A percentile compares a stretch with the other conserved stretches of the same genome.
These are phyloP conservation scores for Thalassiosira hispida DNA, from an alignment of 352 stramenopile genomes.

Conservation along the genomic window DNA sequence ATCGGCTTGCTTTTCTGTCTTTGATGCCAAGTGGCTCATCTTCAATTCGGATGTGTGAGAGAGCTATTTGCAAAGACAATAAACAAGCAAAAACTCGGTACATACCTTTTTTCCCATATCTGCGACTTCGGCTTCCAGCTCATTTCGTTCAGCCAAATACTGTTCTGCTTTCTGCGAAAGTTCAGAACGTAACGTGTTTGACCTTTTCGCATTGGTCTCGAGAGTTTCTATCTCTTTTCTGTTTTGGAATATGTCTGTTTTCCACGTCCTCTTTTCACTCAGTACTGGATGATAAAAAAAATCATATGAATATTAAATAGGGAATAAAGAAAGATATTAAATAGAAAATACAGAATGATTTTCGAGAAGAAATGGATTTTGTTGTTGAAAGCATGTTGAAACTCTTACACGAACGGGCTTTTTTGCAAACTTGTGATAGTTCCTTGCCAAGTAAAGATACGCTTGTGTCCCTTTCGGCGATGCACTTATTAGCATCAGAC, in stretches of 20 bases:
- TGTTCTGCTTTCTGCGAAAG: slow-evolving; percentile 20
- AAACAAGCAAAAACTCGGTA: neutral
- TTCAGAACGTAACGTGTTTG: slow-evolving; percentile 15
- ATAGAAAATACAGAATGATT: neutral
- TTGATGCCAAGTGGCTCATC: slow-evolving; percentile 20
- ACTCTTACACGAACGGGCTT: slow-evolving; percentile 21
- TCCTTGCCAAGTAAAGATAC: slow-evolving; percentile 29
- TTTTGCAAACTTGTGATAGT: slow-evolving; percentile 27
- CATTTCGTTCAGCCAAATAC: slow-evolving; percentile 27
- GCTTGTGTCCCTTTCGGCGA: slow-evolving; percentile 34
- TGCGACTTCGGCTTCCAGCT: slow-evolving; percentile 29
- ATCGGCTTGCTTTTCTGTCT: slow-evolving; percentile 17
- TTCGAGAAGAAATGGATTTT: neutral
- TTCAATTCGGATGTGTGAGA: neutral
- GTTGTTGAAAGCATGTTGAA: neutral
- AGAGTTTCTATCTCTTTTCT: slow-evolving; percentile 32
- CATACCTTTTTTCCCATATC: slow-evolving; percentile 29
- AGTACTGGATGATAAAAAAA: slow-evolving; percentile 16
- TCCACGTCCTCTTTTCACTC: slow-evolving; percentile 37
- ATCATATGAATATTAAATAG: neutral
- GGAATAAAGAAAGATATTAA: neutral
- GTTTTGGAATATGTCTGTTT: slow-evolving; percentile 24
- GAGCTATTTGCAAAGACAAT: neutral
- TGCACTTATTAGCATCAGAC: slow-evolving; percentile 25
- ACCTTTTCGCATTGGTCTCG: slow-evolving; percentile 18